These are phyloP conservation scores for Rutstroemia sp. DNA, from an alignment of 2,329 filamentous ascomycete genomes.

Conservation along the genomic window DNA sequence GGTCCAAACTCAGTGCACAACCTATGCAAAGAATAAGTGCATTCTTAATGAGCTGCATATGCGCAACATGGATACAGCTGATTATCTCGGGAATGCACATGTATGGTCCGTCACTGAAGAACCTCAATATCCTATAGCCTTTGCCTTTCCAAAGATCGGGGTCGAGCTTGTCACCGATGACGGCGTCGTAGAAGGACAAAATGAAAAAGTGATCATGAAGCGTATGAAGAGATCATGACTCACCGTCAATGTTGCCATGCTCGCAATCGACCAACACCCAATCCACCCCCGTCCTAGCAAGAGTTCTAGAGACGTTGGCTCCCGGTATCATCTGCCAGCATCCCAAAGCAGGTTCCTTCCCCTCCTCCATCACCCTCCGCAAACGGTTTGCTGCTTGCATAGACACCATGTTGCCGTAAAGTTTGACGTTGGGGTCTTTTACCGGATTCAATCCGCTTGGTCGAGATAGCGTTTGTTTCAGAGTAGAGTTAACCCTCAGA, in stretches of 20 bases:
- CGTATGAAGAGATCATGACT: constrained; percentile 1
- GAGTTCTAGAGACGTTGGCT: constrained; percentile 48
- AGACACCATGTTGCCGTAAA: constrained; percentile 16
- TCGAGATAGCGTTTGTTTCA: no score
- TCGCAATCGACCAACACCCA: constrained; percentile 58
- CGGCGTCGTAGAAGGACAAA: no score
- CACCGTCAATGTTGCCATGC: constrained; percentile 49
- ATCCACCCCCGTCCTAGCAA: constrained; percentile 57
- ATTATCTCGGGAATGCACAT: no score
- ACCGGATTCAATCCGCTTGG: not conserved
- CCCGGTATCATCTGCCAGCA: constrained; percentile 58
- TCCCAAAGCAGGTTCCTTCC: constrained; percentile 42
- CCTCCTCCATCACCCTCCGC: constrained; percentile 41
- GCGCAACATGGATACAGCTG: no score
- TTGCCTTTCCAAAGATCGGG: no score
- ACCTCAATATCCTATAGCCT: no score
- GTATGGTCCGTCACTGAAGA: no score
- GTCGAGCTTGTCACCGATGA: no score
- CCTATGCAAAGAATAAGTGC: no score
- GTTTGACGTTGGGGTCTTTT: not conserved
- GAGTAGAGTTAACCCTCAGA: no score
- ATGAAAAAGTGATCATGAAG: not conserved
- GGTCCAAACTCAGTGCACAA: no score
- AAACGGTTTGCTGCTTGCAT: constrained; percentile 39
- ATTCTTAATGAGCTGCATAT: no score